phyloP scores from a whole-genome alignment of 495 filamentous ascomycete species.

The Emericellopsis terricola region DNA sequence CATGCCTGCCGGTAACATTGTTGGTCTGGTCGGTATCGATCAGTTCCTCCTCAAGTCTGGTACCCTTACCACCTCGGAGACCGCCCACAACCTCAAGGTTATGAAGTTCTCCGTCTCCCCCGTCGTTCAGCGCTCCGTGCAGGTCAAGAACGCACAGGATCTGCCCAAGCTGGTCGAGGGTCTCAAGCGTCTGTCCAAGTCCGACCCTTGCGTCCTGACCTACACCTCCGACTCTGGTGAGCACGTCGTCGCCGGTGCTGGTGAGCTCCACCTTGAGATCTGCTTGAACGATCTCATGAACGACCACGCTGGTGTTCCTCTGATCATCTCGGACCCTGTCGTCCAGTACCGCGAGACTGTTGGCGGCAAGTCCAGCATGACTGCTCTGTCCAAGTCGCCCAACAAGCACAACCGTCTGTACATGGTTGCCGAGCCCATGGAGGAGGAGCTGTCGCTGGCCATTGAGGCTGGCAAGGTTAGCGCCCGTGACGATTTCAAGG shows the following conservation, averaged over 20 bases:
- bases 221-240: slow-evolving; percentile 81
- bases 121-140: slow-evolving; percentile 95
- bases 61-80: slow-evolving; percentile 92
- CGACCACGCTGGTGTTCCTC: slow-evolving; percentile 95
- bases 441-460: slow-evolving; percentile 74
- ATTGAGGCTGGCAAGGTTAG: slow-evolving; percentile 86
- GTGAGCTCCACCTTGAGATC: slow-evolving; percentile 98
- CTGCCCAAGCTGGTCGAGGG: slow-evolving; percentile 99
- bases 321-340: slow-evolving; percentile 91
- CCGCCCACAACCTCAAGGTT: slow-evolving; percentile 99
- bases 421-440: slow-evolving; percentile 73
- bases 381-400: slow-evolving; percentile 95
- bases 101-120: slow-evolving; percentile 99
- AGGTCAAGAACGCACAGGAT: slow-evolving; percentile 99
- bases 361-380: slow-evolving; percentile 62
- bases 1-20: slow-evolving; percentile 98
- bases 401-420: slow-evolving; percentile 99
- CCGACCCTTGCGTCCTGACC: slow-evolving; percentile 93
- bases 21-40: slow-evolving; percentile 96
- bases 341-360: slow-evolving; percentile 98
- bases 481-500: slow-evolving; percentile 98
- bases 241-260: slow-evolving; percentile 96
- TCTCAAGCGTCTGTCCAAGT: slow-evolving; percentile 99
- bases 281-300: slow-evolving; percentile 99
- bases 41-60: slow-evolving; percentile 99